Base-by-base conservation (phyloP, 2,329 filamentous ascomycete genomes). In the Diaporthe citrichinensis region DNA sequence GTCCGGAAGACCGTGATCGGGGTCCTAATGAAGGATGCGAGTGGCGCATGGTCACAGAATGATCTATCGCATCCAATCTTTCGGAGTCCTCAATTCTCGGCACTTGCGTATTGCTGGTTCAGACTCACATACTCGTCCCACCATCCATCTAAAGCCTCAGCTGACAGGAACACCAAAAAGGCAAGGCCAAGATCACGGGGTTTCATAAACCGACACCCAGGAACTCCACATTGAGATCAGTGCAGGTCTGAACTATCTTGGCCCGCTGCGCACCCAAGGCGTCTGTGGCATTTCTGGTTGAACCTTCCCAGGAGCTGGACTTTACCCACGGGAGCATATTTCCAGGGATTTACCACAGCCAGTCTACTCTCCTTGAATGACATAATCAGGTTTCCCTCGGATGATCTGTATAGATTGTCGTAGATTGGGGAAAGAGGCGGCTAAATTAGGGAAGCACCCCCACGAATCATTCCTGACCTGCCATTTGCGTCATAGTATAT, bases 391-490 rank as follows among this genome's bases (percentile, higher is more conserved):
- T 68, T 36, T 53, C 62, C 23, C 51, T 51, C 44, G 44, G 62
- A 25, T 68, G 62, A 39, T 68, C 7, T 20, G 44, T 20, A 23
- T 36, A 68, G 7, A 68, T 68, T 68, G 31, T 53, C 20, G 31
- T 51, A 53, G 44, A 68, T 53, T 68, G 31, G 44, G 62, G 62
- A 25, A 51, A 68, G 28, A 44, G 36, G 62, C 44, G 62, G 62
- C 62, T 68, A 68, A 68, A 68, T 68, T 53, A 39, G 25, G 62
- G 12, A 39, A 36, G 62, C 44, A 28, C 14, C 44, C 44, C 46
- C 36, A 53, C 46, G 62, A 25, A 28, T 36, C 46, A 39, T 68
- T 10, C 23, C 39, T 36, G 31, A 68, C 46, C 25, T 53, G 23
- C 28, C 62, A 25, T 28, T 25, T 39, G 8, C 41, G 15, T 61